Conservation (phyloP, 257 asterid genomes). For the Leonotis leonurus region DNA sequence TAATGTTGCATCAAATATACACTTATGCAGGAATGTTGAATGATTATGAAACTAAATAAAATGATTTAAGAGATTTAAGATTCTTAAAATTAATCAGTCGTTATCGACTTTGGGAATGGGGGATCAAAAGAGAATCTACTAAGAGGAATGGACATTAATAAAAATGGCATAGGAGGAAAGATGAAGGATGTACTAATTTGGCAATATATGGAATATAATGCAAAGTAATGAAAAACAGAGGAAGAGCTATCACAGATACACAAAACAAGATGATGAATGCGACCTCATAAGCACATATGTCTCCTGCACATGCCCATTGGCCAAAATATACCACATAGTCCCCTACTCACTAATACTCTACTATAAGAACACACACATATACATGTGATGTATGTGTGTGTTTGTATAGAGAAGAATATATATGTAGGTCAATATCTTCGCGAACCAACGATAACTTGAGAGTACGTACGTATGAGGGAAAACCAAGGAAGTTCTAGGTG, state of each 20-base stretch:
- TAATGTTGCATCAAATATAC: too few species aligned
- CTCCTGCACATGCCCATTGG: constrained; percentile 24
- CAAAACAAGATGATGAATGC: constrained; percentile 23
- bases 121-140: neutral
- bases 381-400: too few species aligned
- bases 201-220: neutral
- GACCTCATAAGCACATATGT: constrained; percentile 23
- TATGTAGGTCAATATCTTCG: too few species aligned
- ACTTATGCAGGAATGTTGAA: too few species aligned
- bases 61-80: neutral
- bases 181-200: neutral
- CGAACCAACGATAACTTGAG: too few species aligned
- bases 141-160: neutral
- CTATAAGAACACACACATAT: neutral
- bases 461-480: too few species aligned
- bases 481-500: too few species aligned
- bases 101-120: neutral
- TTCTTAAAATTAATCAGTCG: neutral
- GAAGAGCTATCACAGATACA: constrained; percentile 1
- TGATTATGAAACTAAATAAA: neutral
- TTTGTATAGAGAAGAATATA: too few species aligned
- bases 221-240: neutral
- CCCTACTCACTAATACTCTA: neutral
- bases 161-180: neutral
- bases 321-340: constrained; percentile 7